Evolutionary conservation across 768 basidiomycete species (phyloP).

Genomic region (Russula brevipes): DNA sequence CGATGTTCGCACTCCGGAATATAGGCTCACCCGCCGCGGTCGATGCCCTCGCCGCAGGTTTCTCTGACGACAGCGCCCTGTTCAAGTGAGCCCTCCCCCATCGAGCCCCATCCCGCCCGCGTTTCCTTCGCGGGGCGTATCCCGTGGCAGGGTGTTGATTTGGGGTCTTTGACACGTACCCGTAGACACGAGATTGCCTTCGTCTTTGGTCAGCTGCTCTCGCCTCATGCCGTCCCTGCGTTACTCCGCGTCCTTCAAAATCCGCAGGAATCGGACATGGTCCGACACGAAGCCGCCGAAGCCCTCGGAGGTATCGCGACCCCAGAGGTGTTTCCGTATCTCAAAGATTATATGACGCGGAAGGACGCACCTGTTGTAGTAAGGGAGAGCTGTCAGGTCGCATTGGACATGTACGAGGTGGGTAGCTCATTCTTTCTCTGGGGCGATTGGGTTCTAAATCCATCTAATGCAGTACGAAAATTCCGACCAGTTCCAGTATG

Average conservation of each 20-base stretch:
- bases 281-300: constrained; percentile 97
- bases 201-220: constrained; percentile 93
- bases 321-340: constrained; percentile 80
- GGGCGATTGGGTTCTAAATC: neutral
- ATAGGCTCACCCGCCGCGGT: constrained; percentile 83
- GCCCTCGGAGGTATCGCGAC: constrained; percentile 97
- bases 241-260: constrained; percentile 75
- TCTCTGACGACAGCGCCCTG: constrained; percentile 80
- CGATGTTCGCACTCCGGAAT: constrained; percentile 97
- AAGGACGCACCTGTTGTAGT: constrained; percentile 85
- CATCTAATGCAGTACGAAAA: constrained; percentile 59
- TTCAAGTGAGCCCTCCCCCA: constrained; percentile 66
- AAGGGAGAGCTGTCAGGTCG: constrained; percentile 91
- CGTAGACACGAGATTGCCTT: constrained; percentile 95
- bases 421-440: constrained; percentile 26
- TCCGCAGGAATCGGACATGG: constrained; percentile 83
- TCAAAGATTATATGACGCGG: constrained; percentile 78
- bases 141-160: too few relatives aligned
- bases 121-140: too few relatives aligned
- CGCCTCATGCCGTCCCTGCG: constrained; percentile 80
- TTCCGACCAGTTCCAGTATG: constrained; percentile 77
- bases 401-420: constrained; percentile 97
- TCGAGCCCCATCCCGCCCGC: neutral
- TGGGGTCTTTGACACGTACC: neutral
- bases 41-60: constrained; percentile 86